Base-by-base conservation (phyloP, 805 yeast species). In the Yamadazyma akitaensis region DNA sequence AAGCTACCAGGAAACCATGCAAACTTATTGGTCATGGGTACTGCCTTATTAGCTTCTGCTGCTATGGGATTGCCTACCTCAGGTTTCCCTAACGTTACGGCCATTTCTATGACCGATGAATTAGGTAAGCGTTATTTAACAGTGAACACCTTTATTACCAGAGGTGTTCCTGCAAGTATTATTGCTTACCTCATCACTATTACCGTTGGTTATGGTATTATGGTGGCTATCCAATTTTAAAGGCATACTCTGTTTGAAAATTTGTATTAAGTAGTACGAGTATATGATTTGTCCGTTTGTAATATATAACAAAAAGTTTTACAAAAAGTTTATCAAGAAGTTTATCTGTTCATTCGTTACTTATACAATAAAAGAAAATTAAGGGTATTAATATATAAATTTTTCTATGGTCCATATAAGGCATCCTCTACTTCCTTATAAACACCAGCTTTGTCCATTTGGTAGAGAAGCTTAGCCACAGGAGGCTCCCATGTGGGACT, bases 31-130 rank as follows among this genome's bases (percentile, higher is more conserved):
- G 60, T 70, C 44, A 70, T 70, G 73, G 73, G 70, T 43, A 62
- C 68, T 45, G 72, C 73, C 3, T 62, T 70, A 48, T 53, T 69
- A 42, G 67, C 72, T 32, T 68, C 74, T 3, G 72, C 66, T n/a
- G 75, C 75, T 24, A 70, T 70, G 75, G 75, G 72, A 21, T 66
- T 70, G 53, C 75, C 75, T 8, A 70, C 75, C 0, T 67, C 73
- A 2, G 75, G 75, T 1, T 70, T 70, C 59, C 75, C 75, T 21
- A 70, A 70, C 38, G 75, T 70, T 24, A 70, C 75, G 6, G 75
- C 75, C 11, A 67, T 70, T 40, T 62, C 71, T 43, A 67, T 70
- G 73, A 63, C 69, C 1, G 75, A 70, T 51, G 72, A 70, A 53
- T 59, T 69, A 37, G 75, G 75, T 2, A 62, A 65, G 46, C 62